Percentiles rank a stretch among this genome's conserved stretches.
Conservation (phyloP, 1,139 yeast species). For the Saccharomyces pastorianus region DNA sequence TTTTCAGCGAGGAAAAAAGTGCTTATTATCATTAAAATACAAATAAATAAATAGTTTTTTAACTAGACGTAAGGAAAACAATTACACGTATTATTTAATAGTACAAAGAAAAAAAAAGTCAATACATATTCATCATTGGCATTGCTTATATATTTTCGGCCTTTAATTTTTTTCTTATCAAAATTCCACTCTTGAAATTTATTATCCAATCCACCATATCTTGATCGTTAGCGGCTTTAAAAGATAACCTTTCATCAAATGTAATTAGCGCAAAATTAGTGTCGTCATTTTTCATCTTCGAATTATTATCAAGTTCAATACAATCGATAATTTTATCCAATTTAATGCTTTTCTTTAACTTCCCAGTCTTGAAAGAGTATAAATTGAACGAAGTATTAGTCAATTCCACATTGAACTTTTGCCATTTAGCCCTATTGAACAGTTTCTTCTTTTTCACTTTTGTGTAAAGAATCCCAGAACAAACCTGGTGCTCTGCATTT, state of each 20-base stretch:
- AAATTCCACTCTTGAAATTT: slow-evolving; percentile 17
- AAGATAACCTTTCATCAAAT: slow-evolving; percentile 15
- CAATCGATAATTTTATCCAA: slow-evolving; percentile 18
- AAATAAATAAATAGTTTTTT: background rate
- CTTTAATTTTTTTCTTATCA: slow-evolving; percentile 11
- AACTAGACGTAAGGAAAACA: background rate
- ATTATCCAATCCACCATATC: slow-evolving; percentile 24
- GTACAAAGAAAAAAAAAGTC: background rate
- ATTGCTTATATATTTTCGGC: background rate
- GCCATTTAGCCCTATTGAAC: slow-evolving; percentile 21
- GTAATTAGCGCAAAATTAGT: slow-evolving; percentile 17
- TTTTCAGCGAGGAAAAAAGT: background rate
- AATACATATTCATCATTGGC: background rate
- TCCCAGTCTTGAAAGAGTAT: slow-evolving; percentile 14
- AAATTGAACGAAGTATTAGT: slow-evolving; percentile 14
- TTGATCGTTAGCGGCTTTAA: slow-evolving; percentile 17
- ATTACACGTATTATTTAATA: background rate
- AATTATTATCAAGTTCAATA: slow-evolving; percentile 13
- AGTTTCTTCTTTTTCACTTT: slow-evolving; percentile 12
- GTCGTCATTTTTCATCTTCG: slow-evolving; percentile 7
- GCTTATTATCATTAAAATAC: background rate
- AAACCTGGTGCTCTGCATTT: slow-evolving; percentile 12
- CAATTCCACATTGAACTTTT: slow-evolving; percentile 14
- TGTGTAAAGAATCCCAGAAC: slow-evolving; percentile 12
- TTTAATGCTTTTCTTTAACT: slow-evolving; percentile 10